Base-by-base conservation (phyloP, 2,329 filamentous ascomycete species). In the Incumbomyces delicatus region DNA sequence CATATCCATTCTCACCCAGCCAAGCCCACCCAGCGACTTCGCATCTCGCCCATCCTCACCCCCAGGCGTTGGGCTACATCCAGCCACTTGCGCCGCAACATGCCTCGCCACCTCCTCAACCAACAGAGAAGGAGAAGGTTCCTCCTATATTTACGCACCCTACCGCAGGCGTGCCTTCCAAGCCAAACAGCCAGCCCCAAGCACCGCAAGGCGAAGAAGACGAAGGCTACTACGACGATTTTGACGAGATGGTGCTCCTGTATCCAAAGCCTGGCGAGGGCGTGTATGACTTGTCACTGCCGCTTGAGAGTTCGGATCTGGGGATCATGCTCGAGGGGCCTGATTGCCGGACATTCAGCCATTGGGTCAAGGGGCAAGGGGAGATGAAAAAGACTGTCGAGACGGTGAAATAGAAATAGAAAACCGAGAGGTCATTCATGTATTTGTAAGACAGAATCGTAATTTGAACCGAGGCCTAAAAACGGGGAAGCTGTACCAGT, bases 291-390 rank as follows among this genome's bases (percentile, higher is more conserved):
- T 66, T 84, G 22, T 73, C 69, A 18, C 58, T 83, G 16, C 70
- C 74, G 6, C 70, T 72, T 1, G 76, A 81, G 53, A 69, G 69
- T 14, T 73, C 77, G 20, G 79, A 83, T 58, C 55, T 80, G 33
- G 70, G 78, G 48, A 81, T 80, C 66, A 60, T 84, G 18, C 73
- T 78, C 6, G 80, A 83, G 54, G 75, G 79, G 41, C 71, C 74
- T 34, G 58, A 64, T 18, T 73, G 71, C 54, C 66, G 69, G 17
- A 77, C 77, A 0, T 80, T 80, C 55, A 78, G 73, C 50, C 76
- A 80, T 54, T 54, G 53, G 52, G 45, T 56, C 33, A 30, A 30
- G 30, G 40, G 29, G 8, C n/a, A 39, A 22, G 36, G 36, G 30
- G 40, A 43, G n/a, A 32, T 43, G 13, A 32, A 16, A n/a, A 43